A percentile compares a stretch with the other conserved stretches of the same genome.
Evolutionary conservation across 1,284 basidiomycete genomes (phyloP).

Genomic region (Fomitopsis schrenkii): DNA sequence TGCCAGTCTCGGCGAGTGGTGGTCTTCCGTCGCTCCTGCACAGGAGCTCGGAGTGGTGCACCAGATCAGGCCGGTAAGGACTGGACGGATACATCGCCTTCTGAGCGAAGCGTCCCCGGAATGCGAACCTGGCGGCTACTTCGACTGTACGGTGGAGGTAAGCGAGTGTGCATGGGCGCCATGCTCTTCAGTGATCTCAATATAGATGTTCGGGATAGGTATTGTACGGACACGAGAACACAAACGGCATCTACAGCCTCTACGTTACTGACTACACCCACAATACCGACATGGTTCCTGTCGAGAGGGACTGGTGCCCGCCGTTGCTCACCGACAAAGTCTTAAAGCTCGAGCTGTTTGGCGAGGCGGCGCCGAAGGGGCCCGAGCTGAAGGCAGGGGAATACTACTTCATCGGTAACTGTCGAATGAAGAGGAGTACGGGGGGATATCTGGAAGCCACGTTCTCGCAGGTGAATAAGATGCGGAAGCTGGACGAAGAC

Average conservation of each 20-base stretch:
- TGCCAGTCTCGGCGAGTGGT: conserved; percentile 48
- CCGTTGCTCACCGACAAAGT: conserved; percentile 38
- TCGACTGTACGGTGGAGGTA: conserved; percentile 69
- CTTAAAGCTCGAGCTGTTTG: conserved; percentile 58
- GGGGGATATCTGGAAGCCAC: conserved; percentile 51
- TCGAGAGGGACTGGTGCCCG: conserved; percentile 45
- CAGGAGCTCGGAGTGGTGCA: conserved; percentile 4
- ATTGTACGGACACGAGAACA: conserved; percentile 35
- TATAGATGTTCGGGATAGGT: conserved; percentile 34
- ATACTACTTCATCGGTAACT: conserved; percentile 54
- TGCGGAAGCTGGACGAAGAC: conserved; percentile 38
- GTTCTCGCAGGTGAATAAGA: conserved; percentile 41
- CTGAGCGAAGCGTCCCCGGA: conserved; percentile 47
- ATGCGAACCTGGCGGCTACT: conserved; percentile 41
- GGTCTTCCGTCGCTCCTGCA: conserved; percentile 25
- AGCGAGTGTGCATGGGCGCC: conserved; percentile 7
- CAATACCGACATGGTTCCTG: conserved; percentile 30
- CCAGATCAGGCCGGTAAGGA: not conserved
- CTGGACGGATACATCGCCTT: conserved; percentile 40
- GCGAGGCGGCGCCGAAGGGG: conserved; percentile 37
- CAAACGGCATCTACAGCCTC: conserved; percentile 38
- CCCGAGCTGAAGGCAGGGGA: conserved; percentile 43
- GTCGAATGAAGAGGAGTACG: conserved; percentile 37
- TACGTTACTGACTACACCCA: conserved; percentile 68
- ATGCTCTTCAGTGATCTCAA: not conserved